Base-by-base conservation (phyloP, 202 grass and related monocot species). In the Panicum virgatum region DNA sequence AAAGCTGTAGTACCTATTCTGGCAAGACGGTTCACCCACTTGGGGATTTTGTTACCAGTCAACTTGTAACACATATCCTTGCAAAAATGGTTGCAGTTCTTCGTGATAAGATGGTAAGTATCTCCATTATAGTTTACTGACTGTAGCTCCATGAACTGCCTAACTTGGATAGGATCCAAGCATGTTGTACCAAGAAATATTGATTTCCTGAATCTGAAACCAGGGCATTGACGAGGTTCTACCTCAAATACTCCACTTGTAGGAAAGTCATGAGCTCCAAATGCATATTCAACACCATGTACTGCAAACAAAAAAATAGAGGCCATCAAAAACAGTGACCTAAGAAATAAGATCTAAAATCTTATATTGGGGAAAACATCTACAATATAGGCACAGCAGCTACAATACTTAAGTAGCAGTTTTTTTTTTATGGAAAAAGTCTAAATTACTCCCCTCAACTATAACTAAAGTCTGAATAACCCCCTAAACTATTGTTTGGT, bases 11-110 rank as follows among this genome's bases (percentile, higher is more conserved):
- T 98, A 98, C 96, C 96, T 90, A 98, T 93, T 87, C 90, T 92
- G 66, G 96, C 96, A n/a, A 98, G 96, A 43, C 96, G 85, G 63
- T 98, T 98, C 50, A 98, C 96, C 96, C 96, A 96, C 83, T 92
- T 98, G 29, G 92, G 91, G 75, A 99, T 92, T 76, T 79, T 77
- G 54, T 82, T 92, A 19, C 96, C 89, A 11, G 96, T 99, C 83
- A 99, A 88, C 77, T 99, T 96, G 80, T 76, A 92, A 83, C 96
- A 99, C 80, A 96, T 90, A 81, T 99, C 96, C 73, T 94, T 95
- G 87, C 96, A 96, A 14, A 99, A 99, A 76, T 99, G 96, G 81
- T 99, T 99, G 78, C 93, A 98, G 52, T 99, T 99, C 87, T 99
- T 99, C 5, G 63, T 90, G 78, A 99, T 99, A 75, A 99, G 90